Evolutionary conservation across 2,329 filamentous ascomycete genomes (phyloP).

Genomic region (Fusarium globosum): DNA sequence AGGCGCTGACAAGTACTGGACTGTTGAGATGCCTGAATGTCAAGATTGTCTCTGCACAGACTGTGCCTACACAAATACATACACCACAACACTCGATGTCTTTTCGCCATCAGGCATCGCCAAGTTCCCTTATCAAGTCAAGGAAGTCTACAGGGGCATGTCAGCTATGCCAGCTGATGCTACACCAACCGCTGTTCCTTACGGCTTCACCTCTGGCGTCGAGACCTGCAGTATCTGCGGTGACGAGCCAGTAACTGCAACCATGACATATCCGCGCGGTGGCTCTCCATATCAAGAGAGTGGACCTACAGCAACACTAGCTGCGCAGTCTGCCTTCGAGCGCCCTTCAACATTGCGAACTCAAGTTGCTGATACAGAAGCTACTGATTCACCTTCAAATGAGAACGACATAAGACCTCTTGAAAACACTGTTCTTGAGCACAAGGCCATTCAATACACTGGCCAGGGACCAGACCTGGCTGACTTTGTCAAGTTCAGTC

Average conservation of each 20-base stretch:
- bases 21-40: slow-evolving; percentile 42
- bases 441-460: slow-evolving; percentile 22
- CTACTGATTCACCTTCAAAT: slow-evolving; percentile 19
- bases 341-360: slow-evolving; percentile 31
- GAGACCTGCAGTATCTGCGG: slow-evolving; percentile 39
- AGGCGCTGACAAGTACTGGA: slow-evolving; percentile 37
- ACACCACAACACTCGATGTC: slow-evolving; percentile 41
- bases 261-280: slow-evolving; percentile 44
- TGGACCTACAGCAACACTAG: slow-evolving; percentile 19
- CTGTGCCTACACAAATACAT: slow-evolving; percentile 41
- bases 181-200: slow-evolving; percentile 34
- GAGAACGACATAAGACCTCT: not conserved
- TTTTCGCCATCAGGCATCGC: slow-evolving; percentile 35
- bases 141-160: slow-evolving; percentile 45
- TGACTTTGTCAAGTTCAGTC: slow-evolving; percentile 14
- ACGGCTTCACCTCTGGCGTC: slow-evolving; percentile 37
- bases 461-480: not conserved
- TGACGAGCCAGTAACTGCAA: slow-evolving; percentile 36
- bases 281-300: slow-evolving; percentile 31
- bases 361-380: slow-evolving; percentile 12
- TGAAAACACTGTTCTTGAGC: slow-evolving; percentile 30
- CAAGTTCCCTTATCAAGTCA: slow-evolving; percentile 36
- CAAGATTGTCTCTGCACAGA: slow-evolving; percentile 36
- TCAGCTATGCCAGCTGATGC: slow-evolving; percentile 33
- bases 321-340: slow-evolving; percentile 4